Evolutionary conservation across 106 monocot genomes (phyloP).

Genomic region (Agapanthus africanus): DNA sequence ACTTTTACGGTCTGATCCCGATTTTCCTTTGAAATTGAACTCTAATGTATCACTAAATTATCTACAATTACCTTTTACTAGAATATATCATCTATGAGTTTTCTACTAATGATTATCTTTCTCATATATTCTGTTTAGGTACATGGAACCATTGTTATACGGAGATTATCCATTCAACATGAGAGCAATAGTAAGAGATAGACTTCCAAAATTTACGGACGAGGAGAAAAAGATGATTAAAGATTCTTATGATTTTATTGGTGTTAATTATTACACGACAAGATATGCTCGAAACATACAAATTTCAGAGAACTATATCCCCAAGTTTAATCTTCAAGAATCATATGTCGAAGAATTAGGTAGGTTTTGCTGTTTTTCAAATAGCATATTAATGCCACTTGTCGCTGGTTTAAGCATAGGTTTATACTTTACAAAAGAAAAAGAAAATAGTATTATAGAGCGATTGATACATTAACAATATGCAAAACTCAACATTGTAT

Average conservation of each 20-base stretch:
- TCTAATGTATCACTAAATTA: too few relatives aligned
- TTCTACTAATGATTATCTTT: too few relatives aligned
- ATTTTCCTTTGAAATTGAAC: too few relatives aligned
- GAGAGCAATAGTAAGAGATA: slow-evolving; percentile 19
- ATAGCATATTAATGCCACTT: neutral
- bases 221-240: slow-evolving; percentile 16
- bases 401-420: neutral
- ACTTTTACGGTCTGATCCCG: too few relatives aligned
- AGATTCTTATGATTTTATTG: slow-evolving; percentile 38
- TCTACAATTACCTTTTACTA: too few relatives aligned
- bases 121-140: slow-evolving; percentile 16
- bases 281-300: slow-evolving; percentile 9
- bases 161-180: slow-evolving; percentile 46
- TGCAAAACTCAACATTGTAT: too few relatives aligned
- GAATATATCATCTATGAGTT: too few relatives aligned
- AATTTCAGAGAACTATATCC: neutral
- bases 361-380: neutral
- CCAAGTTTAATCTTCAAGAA: slow-evolving; percentile 9
- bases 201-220: slow-evolving; percentile 32
- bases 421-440: too few relatives aligned
- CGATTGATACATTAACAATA: too few relatives aligned
- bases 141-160: slow-evolving; percentile 32
- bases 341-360: neutral
- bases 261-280: slow-evolving; percentile 40
- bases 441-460: too few relatives aligned